These are phyloP conservation scores for Barnettozyma pratensis DNA, from an alignment of 805 yeast species.

Conservation along the genomic window DNA sequence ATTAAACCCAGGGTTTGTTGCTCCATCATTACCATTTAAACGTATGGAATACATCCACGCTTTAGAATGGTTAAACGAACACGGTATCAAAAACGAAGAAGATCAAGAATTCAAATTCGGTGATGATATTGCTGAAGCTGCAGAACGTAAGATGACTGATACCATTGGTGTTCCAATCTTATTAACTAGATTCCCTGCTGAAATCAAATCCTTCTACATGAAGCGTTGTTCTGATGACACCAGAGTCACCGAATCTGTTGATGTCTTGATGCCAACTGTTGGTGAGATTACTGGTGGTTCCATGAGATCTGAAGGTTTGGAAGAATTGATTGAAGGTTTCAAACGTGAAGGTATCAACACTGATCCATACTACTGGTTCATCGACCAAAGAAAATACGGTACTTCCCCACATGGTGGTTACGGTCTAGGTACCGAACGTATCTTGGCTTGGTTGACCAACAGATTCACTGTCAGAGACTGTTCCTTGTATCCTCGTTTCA, in stretches of 20 bases:
- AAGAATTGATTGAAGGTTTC: constrained; percentile 85
- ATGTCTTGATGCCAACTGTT: constrained; percentile 97
- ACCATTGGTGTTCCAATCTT: constrained; percentile 88
- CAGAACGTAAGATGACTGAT: constrained; percentile 98
- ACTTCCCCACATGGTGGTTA: constrained; percentile 99
- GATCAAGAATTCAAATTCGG: constrained; percentile 92
- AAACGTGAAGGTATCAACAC: constrained; percentile 82
- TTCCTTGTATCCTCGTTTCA: constrained; percentile 93
- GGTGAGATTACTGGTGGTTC: constrained; percentile 99
- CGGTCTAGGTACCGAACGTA: constrained; percentile 97
- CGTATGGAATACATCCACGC: constrained; percentile 92
- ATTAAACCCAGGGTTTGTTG: constrained; percentile 85
- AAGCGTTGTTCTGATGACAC: constrained; percentile 83
- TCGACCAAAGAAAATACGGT: constrained; percentile 94
- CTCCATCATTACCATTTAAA: constrained; percentile 83
- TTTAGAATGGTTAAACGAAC: constrained; percentile 93
- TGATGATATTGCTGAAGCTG: constrained; percentile 99
- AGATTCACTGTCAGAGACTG: constrained; percentile 98
- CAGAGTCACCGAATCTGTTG: constrained; percentile 96
- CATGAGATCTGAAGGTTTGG: constrained; percentile 84
- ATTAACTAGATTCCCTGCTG: constrained; percentile 92
- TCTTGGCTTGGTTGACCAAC: constrained; percentile 96
- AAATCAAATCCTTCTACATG: constrained; percentile 98
- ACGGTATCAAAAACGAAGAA: constrained; percentile 90
- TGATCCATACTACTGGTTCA: constrained; percentile 90